Evolutionary conservation across 1,284 basidiomycete genomes (phyloP).

Genomic region (Sporisorium reilianum): DNA sequence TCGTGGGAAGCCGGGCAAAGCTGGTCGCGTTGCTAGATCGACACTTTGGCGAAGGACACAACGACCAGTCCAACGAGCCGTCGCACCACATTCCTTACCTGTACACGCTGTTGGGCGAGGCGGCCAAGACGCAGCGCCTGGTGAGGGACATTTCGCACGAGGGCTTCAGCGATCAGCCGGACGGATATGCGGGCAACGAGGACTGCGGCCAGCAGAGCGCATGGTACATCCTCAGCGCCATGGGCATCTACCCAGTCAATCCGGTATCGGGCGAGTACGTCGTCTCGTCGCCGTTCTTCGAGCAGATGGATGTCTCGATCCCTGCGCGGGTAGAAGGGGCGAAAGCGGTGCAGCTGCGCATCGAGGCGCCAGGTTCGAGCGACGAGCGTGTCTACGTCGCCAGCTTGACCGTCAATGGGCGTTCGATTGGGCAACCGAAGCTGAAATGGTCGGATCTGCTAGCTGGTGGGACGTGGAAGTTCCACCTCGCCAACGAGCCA

Average conservation of each 20-base stretch:
- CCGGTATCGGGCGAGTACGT: conserved; percentile 72
- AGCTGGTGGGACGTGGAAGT: conserved; percentile 41
- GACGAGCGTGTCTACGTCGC: conserved; percentile 32
- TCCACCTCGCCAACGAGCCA: conserved; percentile 16
- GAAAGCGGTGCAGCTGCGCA: conserved; percentile 13
- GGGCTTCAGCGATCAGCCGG: conserved; percentile 78
- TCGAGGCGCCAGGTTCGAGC: conserved; percentile 24
- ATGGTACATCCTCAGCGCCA: conserved; percentile 82
- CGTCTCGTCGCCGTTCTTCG: conserved; percentile 80
- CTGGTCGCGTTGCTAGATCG: conserved; percentile 80
- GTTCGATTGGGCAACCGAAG: conserved; percentile 18
- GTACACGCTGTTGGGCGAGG: conserved; percentile 78
- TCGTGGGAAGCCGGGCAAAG: conserved; percentile 76
- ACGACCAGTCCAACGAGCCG: conserved; percentile 85
- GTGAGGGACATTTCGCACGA: conserved; percentile 76
- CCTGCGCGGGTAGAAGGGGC: conserved; percentile 65
- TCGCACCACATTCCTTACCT: conserved; percentile 86
- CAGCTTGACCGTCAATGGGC: conserved; percentile 32
- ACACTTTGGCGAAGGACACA: conserved; percentile 83
- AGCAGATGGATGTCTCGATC: conserved; percentile 75
- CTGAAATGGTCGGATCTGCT: conserved; percentile 38
- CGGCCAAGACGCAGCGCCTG: conserved; percentile 78
- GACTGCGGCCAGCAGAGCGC: conserved; percentile 90
- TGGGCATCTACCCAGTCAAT: conserved; percentile 88
- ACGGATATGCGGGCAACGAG: conserved; percentile 82